Evolutionary conservation across 2,329 filamentous ascomycete genomes (phyloP), one percentile per base, ranked within the genome.

Genomic region (Fusarium sp.): DNA sequence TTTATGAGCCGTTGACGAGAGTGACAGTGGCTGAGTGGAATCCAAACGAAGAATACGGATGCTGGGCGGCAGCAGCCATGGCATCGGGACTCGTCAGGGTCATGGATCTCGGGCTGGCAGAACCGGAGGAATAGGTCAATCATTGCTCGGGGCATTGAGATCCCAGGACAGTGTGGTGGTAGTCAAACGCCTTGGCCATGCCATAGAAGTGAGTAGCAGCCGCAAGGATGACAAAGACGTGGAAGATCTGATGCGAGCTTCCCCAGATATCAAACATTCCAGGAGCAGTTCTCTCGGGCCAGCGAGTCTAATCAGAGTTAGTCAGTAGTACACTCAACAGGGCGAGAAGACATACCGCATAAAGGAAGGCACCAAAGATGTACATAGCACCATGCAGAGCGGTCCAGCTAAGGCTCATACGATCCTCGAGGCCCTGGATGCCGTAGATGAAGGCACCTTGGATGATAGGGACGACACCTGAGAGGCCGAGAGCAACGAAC

Each of bases 241-340:
- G 97, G 82, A 99, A 99, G 74, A 99, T 93, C 84, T 99, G 97
- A 83, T 99, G 97, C 22, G 95, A 98, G 81, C 92, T 95, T 41
- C 97, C 96, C 90, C 94, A 94, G 61, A 98, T 94, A 83, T 99
- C 97, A 80, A 96, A 98, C 9, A 83, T 86, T 1, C 95, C 94
- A 0, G 96, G 97, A 52, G 86, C 89, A 79, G 88, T 90, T 69
- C 94, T 88, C 85, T 99, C 97, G 0, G 97, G 97, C 83, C 96
- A 92, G 41, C 97, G 92, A 63, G 90, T 87, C 91, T 93, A 66
- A 54, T 6, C n/a, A 16, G 27, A 57, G 24, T 68, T 22, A 71
- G 41, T 43, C 35, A 59, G 48, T 20, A 9, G 14, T 7, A 78
- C 20, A 24, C 48, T 6, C 13, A 39, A 29, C 56, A 14, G 20